phyloP scores from a whole-genome alignment of 495 filamentous ascomycete genomes.

The Ascobolus immersus region DNA sequence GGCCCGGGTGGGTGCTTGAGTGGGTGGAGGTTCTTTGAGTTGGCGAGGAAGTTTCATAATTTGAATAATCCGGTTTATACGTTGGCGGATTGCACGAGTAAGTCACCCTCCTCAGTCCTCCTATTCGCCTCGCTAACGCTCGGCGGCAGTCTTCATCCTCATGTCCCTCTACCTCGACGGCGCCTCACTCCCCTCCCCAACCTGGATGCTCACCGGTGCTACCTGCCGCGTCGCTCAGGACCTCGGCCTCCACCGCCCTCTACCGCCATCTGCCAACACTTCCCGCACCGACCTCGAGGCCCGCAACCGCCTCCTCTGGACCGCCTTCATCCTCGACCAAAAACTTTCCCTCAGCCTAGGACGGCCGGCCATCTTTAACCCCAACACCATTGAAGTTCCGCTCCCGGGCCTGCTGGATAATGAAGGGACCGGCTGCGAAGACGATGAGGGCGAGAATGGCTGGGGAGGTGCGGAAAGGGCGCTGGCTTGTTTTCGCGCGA shows the following conservation, averaged over 20 bases:
- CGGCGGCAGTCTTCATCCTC: constrained; percentile 11
- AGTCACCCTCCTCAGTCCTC: background rate
- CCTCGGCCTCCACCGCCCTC: constrained; percentile 12
- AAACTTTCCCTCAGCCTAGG: constrained; percentile 13
- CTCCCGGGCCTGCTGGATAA: constrained; percentile 5
- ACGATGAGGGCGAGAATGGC: background rate
- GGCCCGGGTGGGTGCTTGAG: too few relatives aligned
- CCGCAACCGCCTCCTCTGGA: constrained; percentile 15
- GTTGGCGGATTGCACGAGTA: constrained; percentile 14
- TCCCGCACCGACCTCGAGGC: constrained; percentile 8
- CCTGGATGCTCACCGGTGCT: constrained; percentile 14
- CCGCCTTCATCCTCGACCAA: constrained; percentile 15
- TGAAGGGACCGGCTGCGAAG: background rate
- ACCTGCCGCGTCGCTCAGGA: constrained; percentile 15
- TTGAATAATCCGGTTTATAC: constrained; percentile 12
- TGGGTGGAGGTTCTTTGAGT: constrained; percentile 15
- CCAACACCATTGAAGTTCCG: constrained; percentile 12
- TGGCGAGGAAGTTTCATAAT: constrained; percentile 13
- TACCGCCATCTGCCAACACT: constrained; percentile 8
- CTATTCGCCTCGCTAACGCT: background rate
- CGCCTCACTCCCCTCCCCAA: constrained; percentile 15
- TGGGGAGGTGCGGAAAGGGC: constrained; percentile 3
- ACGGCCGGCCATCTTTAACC: constrained; percentile 11
- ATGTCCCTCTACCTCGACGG: constrained; percentile 15
- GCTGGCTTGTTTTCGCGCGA: constrained; percentile 8